Evolutionary conservation across 2,329 filamentous ascomycete species (phyloP).

Genomic region (Geosmithia morbida): DNA sequence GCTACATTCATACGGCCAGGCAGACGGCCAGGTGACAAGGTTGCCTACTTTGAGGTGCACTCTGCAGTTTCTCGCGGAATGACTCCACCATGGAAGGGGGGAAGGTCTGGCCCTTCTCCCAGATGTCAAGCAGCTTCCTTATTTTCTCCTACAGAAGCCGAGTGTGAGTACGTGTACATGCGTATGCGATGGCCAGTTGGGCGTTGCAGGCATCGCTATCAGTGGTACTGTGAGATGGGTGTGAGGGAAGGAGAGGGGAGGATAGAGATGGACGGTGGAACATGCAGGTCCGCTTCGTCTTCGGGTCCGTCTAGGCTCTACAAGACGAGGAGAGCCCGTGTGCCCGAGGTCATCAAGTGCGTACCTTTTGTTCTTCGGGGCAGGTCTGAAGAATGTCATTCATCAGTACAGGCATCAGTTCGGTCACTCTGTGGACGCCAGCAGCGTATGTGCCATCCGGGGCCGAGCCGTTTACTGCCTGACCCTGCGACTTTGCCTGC

Average conservation of each 20-base stretch:
- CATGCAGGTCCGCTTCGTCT: neutral
- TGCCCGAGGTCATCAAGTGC: constrained; percentile 19
- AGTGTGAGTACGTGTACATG: neutral
- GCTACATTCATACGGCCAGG: neutral
- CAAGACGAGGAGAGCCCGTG: neutral
- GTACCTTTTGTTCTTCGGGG: constrained; percentile 93
- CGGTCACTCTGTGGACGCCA: constrained; percentile 91
- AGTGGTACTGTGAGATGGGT: neutral
- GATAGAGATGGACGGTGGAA: too few relatives aligned
- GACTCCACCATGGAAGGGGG: constrained; percentile 62
- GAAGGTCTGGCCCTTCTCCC: constrained; percentile 92
- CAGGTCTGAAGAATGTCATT: constrained; percentile 83
- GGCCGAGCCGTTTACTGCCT: constrained; percentile 66
- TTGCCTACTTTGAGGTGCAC: constrained; percentile 47
- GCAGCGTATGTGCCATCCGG: constrained; percentile 88
- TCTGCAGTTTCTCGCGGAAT: constrained; percentile 69
- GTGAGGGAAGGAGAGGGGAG: neutral
- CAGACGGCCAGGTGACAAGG: constrained; percentile 1
- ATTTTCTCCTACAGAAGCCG: constrained; percentile 65
- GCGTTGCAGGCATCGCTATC: neutral
- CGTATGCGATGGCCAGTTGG: neutral
- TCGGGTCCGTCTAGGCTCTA: neutral
- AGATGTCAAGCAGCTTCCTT: constrained; percentile 85
- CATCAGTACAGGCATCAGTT: constrained; percentile 86
- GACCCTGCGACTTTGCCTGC: constrained; percentile 74